phyloP scores from a whole-genome alignment of 2,329 filamentous ascomycete genomes.

The Microdochium paspali region DNA sequence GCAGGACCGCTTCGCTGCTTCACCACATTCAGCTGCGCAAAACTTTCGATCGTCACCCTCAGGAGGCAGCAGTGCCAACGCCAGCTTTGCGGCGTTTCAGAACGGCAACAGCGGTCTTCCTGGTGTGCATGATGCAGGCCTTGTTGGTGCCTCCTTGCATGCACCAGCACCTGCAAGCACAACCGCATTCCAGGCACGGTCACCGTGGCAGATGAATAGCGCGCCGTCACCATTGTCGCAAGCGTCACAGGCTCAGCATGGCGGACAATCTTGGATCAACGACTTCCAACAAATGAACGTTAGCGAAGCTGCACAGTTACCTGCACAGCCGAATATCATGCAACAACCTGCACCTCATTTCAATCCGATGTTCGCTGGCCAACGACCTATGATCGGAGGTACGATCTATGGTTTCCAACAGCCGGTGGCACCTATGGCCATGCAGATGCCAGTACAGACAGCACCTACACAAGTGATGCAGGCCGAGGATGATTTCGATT shows the following conservation, averaged over 20 bases:
- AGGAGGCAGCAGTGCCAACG: slow-evolving; percentile 2
- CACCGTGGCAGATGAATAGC: slow-evolving; percentile 4
- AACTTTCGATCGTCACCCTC: slow-evolving; percentile 11
- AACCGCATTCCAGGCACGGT: not conserved
- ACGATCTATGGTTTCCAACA: not conserved
- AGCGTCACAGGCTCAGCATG: not conserved
- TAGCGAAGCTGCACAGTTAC: slow-evolving; percentile 41
- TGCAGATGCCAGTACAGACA: slow-evolving; percentile 1
- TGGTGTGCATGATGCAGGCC: not conserved
- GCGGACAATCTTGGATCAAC: slow-evolving; percentile 21
- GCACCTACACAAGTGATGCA: slow-evolving; percentile 2
- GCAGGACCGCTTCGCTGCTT: slow-evolving; percentile 51
- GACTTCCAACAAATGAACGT: slow-evolving; percentile 37
- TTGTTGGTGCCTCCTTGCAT: not conserved
- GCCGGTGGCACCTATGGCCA: slow-evolving; percentile 2
- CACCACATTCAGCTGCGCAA: slow-evolving; percentile 2
- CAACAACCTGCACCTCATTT: slow-evolving; percentile 4
- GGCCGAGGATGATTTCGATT: slow-evolving; percentile 1
- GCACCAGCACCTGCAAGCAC: not conserved
- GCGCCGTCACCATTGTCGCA: not conserved
- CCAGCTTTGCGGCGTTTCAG: slow-evolving; percentile 10
- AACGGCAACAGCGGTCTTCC: slow-evolving; percentile 5
- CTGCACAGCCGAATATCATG: slow-evolving; percentile 12
- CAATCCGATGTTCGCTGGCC: not conserved
- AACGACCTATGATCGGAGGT: not conserved